A percentile compares a stretch with the other conserved stretches of the same genome.
Evolutionary conservation across 371 early-diverging fungal genomes (phyloP).

Genomic region (Rhizopus delemar): DNA sequence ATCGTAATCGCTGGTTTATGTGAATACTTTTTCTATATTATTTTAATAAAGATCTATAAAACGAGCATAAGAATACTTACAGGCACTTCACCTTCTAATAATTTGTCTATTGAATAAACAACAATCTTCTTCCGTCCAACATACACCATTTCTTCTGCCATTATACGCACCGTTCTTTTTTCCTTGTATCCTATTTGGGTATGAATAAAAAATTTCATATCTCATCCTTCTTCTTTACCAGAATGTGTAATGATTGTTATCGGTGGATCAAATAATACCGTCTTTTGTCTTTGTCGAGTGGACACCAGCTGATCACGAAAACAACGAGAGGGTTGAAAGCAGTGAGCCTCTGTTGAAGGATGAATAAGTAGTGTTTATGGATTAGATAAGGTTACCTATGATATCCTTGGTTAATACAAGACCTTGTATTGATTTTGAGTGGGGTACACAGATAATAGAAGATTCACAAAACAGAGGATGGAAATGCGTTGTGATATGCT

Average conservation of each 20-base stretch:
- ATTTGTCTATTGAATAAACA: constrained; percentile 51
- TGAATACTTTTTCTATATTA: constrained; percentile 22
- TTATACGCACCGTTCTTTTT: constrained; percentile 52
- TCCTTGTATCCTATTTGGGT: constrained; percentile 51
- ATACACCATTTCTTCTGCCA: constrained; percentile 58
- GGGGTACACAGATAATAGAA: constrained; percentile 58
- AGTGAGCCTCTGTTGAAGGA: constrained; percentile 54
- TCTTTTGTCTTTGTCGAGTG: constrained; percentile 52
- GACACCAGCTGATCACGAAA: constrained; percentile 59
- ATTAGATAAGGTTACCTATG: constrained; percentile 42
- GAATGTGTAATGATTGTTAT: constrained; percentile 29
- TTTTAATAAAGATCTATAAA: neutral
- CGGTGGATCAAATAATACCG: constrained; percentile 54
- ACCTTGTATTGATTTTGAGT: constrained; percentile 56
- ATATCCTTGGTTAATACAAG: constrained; percentile 55
- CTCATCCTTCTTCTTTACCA: neutral
- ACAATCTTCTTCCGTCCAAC: constrained; percentile 49
- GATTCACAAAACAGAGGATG: constrained; percentile 49
- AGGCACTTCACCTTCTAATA: constrained; percentile 56
- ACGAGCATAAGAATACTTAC: constrained; percentile 17
- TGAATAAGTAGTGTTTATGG: neutral
- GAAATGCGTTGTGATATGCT: constrained; percentile 42
- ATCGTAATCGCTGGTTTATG: constrained; percentile 40
- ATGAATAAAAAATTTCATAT: neutral
- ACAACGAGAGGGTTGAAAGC: constrained; percentile 61